Evolutionary conservation across 192 early-diverging fungal species (phyloP).

Genomic region (Podila epicladia): DNA sequence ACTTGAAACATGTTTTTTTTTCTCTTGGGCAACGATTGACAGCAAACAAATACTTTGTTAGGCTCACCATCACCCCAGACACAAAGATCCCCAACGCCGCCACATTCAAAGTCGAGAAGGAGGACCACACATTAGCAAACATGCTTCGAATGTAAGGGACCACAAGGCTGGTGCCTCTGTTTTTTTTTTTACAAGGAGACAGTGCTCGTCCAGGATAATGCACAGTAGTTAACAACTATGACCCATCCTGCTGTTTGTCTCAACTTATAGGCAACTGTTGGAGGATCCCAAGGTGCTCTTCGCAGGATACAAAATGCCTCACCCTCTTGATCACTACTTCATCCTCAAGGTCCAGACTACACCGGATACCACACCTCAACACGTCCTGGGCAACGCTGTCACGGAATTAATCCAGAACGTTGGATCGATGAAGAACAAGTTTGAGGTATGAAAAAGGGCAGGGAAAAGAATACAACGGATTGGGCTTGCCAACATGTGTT

Average conservation of each 20-base stretch:
- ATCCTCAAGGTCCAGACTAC: constrained; percentile 94
- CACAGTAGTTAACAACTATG: neutral
- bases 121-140: constrained; percentile 98
- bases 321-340: constrained; percentile 94
- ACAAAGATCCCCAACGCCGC: constrained; percentile 95
- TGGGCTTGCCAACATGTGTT: neutral
- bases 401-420: constrained; percentile 82
- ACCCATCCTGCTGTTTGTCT: constrained; percentile 10
- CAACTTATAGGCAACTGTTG: constrained; percentile 74
- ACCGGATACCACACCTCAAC: constrained; percentile 83
- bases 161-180: neutral
- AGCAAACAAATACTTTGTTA: constrained; percentile 31
- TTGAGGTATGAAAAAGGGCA: constrained; percentile 62
- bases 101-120: constrained; percentile 89
- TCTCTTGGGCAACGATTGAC: neutral
- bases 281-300: constrained; percentile 94
- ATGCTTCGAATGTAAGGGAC: constrained; percentile 85
- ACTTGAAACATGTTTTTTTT: neutral
- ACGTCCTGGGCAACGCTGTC: constrained; percentile 81
- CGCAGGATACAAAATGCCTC: constrained; percentile 96
- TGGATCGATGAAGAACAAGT: constrained; percentile 81
- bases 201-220: neutral
- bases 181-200: neutral
- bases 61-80: constrained; percentile 85
- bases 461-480: neutral